These are phyloP conservation scores for Westerdykella sp. DNA, from an alignment of 2,329 filamentous ascomycete genomes.

Conservation along the genomic window DNA sequence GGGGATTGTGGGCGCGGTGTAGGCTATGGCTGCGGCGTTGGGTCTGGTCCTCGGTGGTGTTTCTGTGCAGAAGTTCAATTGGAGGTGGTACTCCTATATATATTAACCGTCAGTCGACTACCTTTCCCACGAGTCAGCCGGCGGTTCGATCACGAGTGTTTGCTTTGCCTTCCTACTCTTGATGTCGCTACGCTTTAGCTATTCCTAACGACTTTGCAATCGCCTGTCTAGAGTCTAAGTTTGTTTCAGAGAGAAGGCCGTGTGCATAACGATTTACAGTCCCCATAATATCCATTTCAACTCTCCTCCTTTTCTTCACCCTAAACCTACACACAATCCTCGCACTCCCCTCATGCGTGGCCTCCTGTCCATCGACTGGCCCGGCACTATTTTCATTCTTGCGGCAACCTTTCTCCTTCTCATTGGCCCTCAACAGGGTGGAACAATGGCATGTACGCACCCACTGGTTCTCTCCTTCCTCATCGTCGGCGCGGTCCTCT, in stretches of 20 bases:
- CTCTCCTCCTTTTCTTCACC: conserved; percentile 46
- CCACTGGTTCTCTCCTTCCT: conserved; percentile 49
- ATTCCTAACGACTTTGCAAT: no score
- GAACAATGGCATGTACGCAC: conserved; percentile 43
- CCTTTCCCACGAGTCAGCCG: neutral
- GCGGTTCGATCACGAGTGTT: neutral
- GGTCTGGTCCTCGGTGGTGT: conserved; percentile 51
- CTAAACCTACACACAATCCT: conserved; percentile 49
- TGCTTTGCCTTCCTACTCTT: conserved; percentile 20
- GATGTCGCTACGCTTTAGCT: neutral
- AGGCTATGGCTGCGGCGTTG: conserved; percentile 50
- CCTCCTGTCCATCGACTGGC: conserved; percentile 49
- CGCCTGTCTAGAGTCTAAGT: no score
- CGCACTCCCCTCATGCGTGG: conserved; percentile 43
- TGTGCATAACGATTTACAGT: conserved; percentile 40
- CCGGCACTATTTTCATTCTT: conserved; percentile 46
- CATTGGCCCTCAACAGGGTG: conserved; percentile 49
- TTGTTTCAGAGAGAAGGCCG: neutral
- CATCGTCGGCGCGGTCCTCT: conserved; percentile 42
- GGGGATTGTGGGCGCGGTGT: conserved; percentile 48
- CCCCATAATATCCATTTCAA: conserved; percentile 46
- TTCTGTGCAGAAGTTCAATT: conserved; percentile 42
- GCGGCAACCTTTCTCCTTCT: conserved; percentile 46
- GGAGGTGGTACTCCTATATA: conserved; percentile 48
- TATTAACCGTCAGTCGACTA: conserved; percentile 20